phyloP scores from a whole-genome alignment of 2,329 filamentous ascomycete genomes.

The Lomentospora prolificans region DNA sequence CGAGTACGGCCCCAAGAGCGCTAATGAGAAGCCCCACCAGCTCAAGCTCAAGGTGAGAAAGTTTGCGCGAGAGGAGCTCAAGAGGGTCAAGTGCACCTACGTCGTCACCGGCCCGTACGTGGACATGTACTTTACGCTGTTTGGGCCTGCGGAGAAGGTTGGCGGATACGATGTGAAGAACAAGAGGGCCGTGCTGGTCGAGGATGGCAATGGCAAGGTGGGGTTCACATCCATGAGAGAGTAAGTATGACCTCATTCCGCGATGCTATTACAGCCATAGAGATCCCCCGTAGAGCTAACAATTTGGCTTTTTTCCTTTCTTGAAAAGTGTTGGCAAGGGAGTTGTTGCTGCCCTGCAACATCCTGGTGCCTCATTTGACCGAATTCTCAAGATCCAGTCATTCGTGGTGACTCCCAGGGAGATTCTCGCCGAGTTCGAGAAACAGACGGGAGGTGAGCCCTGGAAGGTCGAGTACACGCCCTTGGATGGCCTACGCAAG shows the following conservation, averaged over 20 bases:
- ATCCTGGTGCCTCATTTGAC: conserved; percentile 42
- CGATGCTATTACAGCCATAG: too few relatives aligned
- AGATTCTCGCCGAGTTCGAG: conserved; percentile 58
- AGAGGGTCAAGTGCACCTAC: conserved; percentile 51
- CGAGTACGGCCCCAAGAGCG: conserved; percentile 48
- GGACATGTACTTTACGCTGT: conserved; percentile 46
- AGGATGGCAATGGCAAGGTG: conserved; percentile 49
- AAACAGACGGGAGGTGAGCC: conserved; percentile 45
- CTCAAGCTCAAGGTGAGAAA: conserved; percentile 59
- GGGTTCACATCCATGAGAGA: conserved; percentile 64
- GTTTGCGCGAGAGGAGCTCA: conserved; percentile 42
- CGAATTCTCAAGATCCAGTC: conserved; percentile 59
- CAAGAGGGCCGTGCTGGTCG: conserved; percentile 51
- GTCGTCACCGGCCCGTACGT: conserved; percentile 62
- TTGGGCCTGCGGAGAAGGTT: conserved; percentile 25
- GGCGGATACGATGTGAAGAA: conserved; percentile 50
- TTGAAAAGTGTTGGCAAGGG: conserved; percentile 52
- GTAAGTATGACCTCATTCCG: conserved; percentile 35
- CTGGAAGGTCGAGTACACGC: conserved; percentile 44
- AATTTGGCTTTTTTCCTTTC: neutral
- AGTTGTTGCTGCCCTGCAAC: conserved; percentile 50
- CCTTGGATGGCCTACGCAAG: conserved; percentile 42
- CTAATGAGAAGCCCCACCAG: conserved; percentile 57
- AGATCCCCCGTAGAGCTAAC: too few relatives aligned
- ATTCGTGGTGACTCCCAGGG: conserved; percentile 54